These are phyloP conservation scores for Zalerion maritima DNA, from an alignment of 495 filamentous ascomycete genomes.

Conservation along the genomic window DNA sequence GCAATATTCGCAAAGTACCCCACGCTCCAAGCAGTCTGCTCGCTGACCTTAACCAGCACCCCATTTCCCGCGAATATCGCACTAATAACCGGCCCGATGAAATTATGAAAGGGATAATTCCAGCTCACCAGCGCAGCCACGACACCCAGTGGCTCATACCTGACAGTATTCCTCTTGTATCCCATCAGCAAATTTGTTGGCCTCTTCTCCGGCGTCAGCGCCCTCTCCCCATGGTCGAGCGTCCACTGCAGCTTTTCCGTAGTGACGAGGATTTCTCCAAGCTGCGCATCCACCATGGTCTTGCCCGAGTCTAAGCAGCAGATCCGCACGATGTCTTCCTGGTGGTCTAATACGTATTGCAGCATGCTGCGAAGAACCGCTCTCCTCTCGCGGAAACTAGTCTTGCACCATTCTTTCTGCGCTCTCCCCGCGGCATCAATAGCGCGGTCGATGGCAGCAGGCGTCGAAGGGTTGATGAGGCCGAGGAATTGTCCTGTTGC, in stretches of 20 bases:
- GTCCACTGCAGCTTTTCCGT: constrained; percentile 92
- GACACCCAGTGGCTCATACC: constrained; percentile 85
- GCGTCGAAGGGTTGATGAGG: constrained; percentile 60
- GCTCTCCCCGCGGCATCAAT: constrained; percentile 59
- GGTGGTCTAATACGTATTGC: constrained; percentile 75
- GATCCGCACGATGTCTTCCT: constrained; percentile 69
- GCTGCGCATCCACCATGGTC: constrained; percentile 79
- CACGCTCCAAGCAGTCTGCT: constrained; percentile 85
- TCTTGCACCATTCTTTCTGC: constrained; percentile 67
- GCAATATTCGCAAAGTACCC: constrained; percentile 66
- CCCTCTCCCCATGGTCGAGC: constrained; percentile 76
- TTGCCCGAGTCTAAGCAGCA: constrained; percentile 96
- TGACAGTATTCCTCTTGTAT: constrained; percentile 86
- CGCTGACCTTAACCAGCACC: constrained; percentile 81
- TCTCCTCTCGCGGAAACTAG: constrained; percentile 62
- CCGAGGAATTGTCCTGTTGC: constrained; percentile 78
- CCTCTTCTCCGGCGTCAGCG: constrained; percentile 53
- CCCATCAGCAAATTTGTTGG: constrained; percentile 81
- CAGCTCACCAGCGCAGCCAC: constrained; percentile 87
- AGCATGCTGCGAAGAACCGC: constrained; percentile 70
- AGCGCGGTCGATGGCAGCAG: constrained; percentile 65
- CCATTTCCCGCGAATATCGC: constrained; percentile 87
- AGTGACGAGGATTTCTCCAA: constrained; percentile 90
- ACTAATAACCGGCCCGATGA: constrained; percentile 81
- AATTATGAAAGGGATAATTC: constrained; percentile 95